These are phyloP conservation scores for Naganishia kalamii DNA, from an alignment of 768 basidiomycete genomes.

Conservation along the genomic window DNA sequence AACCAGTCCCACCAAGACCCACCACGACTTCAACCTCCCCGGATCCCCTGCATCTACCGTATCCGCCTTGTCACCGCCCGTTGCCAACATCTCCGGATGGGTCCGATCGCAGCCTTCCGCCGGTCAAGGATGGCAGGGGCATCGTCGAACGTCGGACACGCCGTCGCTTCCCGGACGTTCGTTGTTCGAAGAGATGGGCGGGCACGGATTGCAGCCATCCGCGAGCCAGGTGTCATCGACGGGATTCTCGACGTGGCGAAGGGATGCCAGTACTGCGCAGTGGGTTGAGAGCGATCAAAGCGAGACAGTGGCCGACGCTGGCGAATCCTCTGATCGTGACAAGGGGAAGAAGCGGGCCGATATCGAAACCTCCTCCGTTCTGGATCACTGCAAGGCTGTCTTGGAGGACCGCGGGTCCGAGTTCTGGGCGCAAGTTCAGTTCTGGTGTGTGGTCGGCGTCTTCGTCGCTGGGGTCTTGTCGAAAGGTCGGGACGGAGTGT, in stretches of 20 bases:
- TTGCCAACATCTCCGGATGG: background rate
- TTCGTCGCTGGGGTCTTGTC: constrained; percentile 10
- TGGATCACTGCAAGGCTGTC: background rate
- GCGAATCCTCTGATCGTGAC: too few species aligned
- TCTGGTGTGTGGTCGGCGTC: constrained; percentile 10
- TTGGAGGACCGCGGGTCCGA: background rate
- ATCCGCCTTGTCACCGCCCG: background rate
- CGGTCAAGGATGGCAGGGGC: background rate
- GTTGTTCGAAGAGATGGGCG: background rate
- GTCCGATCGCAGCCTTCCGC: background rate
- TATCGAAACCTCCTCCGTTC: background rate
- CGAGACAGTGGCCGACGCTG: too few species aligned
- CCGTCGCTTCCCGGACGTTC: background rate
- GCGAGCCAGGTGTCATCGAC: background rate
- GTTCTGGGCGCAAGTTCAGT: constrained; percentile 9
- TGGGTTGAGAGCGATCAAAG: too few species aligned
- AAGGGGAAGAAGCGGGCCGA: too few species aligned
- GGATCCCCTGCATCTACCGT: background rate
- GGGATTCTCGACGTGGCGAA: background rate
- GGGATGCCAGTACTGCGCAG: background rate
- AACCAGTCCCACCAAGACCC: background rate
- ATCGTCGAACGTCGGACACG: background rate
- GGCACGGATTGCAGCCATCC: background rate
- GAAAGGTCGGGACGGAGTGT: constrained; percentile 1
- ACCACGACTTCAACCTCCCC: background rate